phyloP scores from a whole-genome alignment of 2,329 filamentous ascomycete genomes.

The Coleophoma eucalyptorum region DNA sequence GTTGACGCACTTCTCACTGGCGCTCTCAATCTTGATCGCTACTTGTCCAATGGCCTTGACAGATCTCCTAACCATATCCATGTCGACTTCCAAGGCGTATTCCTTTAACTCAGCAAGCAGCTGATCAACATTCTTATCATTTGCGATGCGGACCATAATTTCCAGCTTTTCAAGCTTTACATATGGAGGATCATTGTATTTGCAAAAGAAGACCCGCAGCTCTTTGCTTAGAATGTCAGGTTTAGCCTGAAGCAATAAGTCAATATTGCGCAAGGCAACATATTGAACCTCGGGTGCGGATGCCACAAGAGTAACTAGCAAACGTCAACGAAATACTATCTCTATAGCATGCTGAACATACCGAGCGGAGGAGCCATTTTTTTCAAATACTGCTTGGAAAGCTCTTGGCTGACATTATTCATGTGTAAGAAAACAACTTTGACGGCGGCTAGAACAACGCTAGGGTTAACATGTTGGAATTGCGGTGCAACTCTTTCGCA shows the following conservation, averaged over 20 bases:
- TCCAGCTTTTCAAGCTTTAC: conserved; percentile 97
- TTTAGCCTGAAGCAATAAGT: conserved; percentile 90
- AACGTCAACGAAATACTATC: conserved; percentile 8
- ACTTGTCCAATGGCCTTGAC: conserved; percentile 97
- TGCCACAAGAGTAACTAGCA: conserved; percentile 83
- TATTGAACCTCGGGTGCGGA: conserved; percentile 98
- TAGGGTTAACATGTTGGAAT: conserved; percentile 97
- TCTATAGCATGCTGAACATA: conserved; percentile 36
- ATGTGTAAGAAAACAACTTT: conserved; percentile 98
- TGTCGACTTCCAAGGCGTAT: conserved; percentile 96
- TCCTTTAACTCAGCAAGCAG: conserved; percentile 92
- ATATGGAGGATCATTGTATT: conserved; percentile 98
- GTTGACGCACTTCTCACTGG: conserved; percentile 94
- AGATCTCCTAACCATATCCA: conserved; percentile 94
- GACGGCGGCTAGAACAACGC: conserved; percentile 93
- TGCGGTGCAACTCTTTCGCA: conserved; percentile 95
- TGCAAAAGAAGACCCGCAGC: conserved; percentile 98
- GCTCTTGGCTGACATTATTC: conserved; percentile 74
- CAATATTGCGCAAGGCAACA: conserved; percentile 92
- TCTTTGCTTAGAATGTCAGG: conserved; percentile 97
- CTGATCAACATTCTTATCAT: conserved; percentile 94
- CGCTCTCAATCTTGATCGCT: conserved; percentile 95
- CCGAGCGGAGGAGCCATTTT: conserved; percentile 97
- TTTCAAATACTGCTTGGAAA: conserved; percentile 83
- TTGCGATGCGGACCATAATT: conserved; percentile 99